Evolutionary conservation across 768 basidiomycete species (phyloP).

Genomic region (Trametes villosa): DNA sequence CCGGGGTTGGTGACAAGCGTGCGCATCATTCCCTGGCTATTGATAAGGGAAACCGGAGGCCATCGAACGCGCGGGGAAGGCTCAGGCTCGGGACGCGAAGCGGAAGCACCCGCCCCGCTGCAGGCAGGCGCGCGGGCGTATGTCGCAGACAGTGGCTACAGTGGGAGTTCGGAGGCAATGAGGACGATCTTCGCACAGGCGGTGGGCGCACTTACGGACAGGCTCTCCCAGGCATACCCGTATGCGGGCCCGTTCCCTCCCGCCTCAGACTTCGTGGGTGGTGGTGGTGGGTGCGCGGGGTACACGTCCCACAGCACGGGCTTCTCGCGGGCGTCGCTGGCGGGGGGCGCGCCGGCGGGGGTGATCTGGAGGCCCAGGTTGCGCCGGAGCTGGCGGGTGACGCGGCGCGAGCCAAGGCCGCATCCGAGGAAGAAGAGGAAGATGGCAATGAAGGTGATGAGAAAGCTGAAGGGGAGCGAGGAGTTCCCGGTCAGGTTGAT

Average conservation of each 20-base stretch:
- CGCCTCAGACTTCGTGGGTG: neutral
- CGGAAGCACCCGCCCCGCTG: neutral
- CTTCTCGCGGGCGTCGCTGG: constrained; percentile 8
- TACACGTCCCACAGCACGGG: constrained; percentile 30
- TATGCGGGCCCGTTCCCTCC: neutral
- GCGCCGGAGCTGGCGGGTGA: constrained; percentile 27
- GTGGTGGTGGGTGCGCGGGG: neutral
- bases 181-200: neutral
- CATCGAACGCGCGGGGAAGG: constrained; percentile 4
- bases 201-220: constrained; percentile 22
- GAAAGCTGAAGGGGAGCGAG: constrained; percentile 37
- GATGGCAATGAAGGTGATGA: constrained; percentile 36
- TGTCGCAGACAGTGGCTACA: constrained; percentile 16
- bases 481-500: constrained; percentile 10
- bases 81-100: neutral
- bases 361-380: constrained; percentile 22
- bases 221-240: constrained; percentile 17
- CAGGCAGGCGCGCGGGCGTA: constrained; percentile 9
- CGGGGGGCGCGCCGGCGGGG: neutral
- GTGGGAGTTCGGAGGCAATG: constrained; percentile 7
- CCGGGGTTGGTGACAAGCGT: constrained; percentile 1
- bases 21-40: constrained; percentile 10
- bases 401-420: constrained; percentile 34
- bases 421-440: constrained; percentile 36
- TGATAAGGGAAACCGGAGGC: neutral